Conservation (phyloP, 257 asterid genomes). For the Gentiana dahurica region DNA sequence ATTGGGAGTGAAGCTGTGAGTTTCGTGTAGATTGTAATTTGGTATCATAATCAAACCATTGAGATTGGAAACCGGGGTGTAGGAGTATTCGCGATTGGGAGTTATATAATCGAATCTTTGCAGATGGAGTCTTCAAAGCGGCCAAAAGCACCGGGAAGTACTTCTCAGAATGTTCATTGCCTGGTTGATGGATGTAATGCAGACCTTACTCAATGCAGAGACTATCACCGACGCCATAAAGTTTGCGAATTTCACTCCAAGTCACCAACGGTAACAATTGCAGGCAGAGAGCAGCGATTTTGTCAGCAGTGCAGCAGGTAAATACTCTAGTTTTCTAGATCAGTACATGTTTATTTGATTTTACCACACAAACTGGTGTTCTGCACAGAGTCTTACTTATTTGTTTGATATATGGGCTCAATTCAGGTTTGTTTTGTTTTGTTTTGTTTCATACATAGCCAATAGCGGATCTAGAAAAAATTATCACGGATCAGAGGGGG, state of each 20-base stretch:
- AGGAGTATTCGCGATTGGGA: slow-evolving; percentile 5
- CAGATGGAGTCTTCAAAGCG: slow-evolving; percentile 72
- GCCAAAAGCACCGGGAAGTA: slow-evolving; percentile 47
- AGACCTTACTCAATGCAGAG: slow-evolving; percentile 72
- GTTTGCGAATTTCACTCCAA: slow-evolving; percentile 87
- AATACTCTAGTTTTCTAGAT: not conserved
- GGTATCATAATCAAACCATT: not conserved
- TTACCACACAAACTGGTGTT: too few species aligned
- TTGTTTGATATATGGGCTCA: too few species aligned
- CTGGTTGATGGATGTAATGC: slow-evolving; percentile 82
- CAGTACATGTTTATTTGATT: too few species aligned
- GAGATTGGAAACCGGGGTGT: slow-evolving; percentile 1
- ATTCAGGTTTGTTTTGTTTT: too few species aligned
- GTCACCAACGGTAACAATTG: slow-evolving; percentile 60
- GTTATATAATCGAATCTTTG: not conserved
- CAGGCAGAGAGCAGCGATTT: slow-evolving; percentile 70
- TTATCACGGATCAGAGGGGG: too few species aligned
- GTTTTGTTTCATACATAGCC: too few species aligned
- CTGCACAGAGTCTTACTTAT: too few species aligned
- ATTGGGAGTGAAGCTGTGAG: slow-evolving; percentile 5
- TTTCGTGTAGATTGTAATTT: slow-evolving; percentile 1
- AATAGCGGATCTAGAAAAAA: too few species aligned
- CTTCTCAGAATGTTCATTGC: slow-evolving; percentile 49
- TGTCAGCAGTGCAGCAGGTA: slow-evolving; percentile 99
- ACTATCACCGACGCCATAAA: slow-evolving; percentile 82